These are phyloP conservation scores for Claviceps africana DNA, from an alignment of 2,329 filamentous ascomycete species.

Conservation along the genomic window DNA sequence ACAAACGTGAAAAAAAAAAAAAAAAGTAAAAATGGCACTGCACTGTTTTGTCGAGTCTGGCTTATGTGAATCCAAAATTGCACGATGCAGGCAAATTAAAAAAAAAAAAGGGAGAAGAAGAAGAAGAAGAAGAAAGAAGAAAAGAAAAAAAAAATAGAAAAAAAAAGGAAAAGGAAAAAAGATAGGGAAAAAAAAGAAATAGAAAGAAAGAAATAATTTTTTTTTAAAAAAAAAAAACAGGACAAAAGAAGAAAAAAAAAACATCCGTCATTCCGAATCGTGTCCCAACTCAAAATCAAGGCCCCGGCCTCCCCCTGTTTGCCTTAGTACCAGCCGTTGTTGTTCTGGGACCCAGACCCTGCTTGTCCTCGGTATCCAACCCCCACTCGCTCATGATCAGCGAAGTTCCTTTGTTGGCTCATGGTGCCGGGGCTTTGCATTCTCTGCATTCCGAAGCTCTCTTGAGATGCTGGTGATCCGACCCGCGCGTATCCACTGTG, in stretches of 20 bases:
- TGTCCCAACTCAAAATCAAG: too few species aligned
- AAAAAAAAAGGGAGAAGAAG: not conserved
- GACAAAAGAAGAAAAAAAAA: too few species aligned
- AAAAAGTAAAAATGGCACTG: not conserved
- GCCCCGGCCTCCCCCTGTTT: too few species aligned
- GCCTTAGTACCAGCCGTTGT: not conserved
- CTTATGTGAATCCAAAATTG: too few species aligned
- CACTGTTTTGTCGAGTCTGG: too few species aligned
- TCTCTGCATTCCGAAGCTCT: constrained; percentile 5
- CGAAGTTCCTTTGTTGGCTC: constrained; percentile 7
- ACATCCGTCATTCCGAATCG: too few species aligned
- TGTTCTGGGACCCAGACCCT: not conserved
- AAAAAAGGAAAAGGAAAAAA: not conserved
- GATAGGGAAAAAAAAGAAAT: not conserved
- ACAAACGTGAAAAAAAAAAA: not conserved
- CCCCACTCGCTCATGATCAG: constrained; percentile 2
- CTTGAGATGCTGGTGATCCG: constrained; percentile 7
- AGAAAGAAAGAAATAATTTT: not conserved
- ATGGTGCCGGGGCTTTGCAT: constrained; percentile 7
- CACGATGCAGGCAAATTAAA: too few species aligned
- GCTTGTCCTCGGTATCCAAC: constrained; percentile 4
- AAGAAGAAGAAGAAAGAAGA: not conserved
- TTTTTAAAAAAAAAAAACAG: too few species aligned
- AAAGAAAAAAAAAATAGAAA: not conserved
- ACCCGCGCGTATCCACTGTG: constrained; percentile 4